phyloP scores from a whole-genome alignment of 2,329 filamentous ascomycete species.

The Corynespora cassiicola region DNA sequence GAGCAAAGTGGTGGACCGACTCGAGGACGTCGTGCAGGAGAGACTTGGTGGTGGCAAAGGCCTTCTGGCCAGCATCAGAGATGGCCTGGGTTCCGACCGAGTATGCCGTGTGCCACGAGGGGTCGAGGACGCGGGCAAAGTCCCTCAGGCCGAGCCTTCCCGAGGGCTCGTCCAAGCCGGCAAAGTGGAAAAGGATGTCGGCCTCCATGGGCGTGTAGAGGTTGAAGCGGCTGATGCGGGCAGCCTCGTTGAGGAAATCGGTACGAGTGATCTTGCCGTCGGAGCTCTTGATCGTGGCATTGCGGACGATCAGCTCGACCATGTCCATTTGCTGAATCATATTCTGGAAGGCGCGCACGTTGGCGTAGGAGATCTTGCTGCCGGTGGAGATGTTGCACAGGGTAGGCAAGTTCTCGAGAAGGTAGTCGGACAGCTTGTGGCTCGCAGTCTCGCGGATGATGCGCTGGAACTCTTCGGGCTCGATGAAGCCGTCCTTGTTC shows the following conservation, averaged over 20 bases:
- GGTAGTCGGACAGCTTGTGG: conserved; percentile 97
- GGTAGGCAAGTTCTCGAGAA: conserved; percentile 87
- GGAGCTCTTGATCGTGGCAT: conserved; percentile 79
- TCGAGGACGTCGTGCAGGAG: conserved; percentile 72
- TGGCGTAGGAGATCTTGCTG: conserved; percentile 96
- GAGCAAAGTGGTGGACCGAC: conserved; percentile 86
- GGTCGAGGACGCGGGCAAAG: conserved; percentile 94
- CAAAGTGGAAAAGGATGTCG: conserved; percentile 98
- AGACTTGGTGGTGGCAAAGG: conserved; percentile 62
- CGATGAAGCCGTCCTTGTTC: conserved; percentile 92
- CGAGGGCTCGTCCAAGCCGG: conserved; percentile 86
- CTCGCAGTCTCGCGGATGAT: conserved; percentile 92
- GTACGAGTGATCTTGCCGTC: conserved; percentile 94
- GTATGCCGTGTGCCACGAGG: conserved; percentile 80
- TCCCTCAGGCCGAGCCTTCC: conserved; percentile 82
- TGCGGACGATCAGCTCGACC: conserved; percentile 89
- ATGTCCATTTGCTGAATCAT: conserved; percentile 98
- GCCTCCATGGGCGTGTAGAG: conserved; percentile 98
- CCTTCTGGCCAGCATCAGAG: conserved; percentile 56
- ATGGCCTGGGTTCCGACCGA: conserved; percentile 59
- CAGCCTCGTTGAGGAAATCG: conserved; percentile 94
- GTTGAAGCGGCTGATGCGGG: conserved; percentile 89
- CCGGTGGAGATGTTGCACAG: conserved; percentile 93
- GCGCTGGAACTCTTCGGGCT: conserved; percentile 93
- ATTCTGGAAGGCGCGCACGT: conserved; percentile 97